A percentile compares a stretch with the other conserved stretches of the same genome.
Conservation (phyloP, 2,329 filamentous ascomycete genomes). For the Clarireedia monteithiana region DNA sequence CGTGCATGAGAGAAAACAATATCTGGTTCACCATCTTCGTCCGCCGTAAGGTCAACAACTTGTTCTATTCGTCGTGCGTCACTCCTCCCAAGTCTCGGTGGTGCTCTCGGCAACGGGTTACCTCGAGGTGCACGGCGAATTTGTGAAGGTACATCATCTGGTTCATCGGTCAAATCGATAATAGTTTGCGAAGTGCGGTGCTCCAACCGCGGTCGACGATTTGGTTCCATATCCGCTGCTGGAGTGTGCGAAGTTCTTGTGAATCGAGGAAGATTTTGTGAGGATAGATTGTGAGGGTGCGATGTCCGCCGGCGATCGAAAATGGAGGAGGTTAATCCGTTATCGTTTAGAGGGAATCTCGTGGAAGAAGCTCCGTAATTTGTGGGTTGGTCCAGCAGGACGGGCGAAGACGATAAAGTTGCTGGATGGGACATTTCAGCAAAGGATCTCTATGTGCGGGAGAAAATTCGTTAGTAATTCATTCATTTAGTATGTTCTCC, state of each 20-base stretch:
- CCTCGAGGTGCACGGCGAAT: conserved; percentile 1
- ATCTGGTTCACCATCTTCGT: conserved; percentile 33
- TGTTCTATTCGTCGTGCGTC: conserved; percentile 19
- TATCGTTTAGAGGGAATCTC: conserved; percentile 10
- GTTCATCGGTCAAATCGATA: conserved; percentile 29
- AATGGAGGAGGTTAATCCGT: conserved; percentile 8
- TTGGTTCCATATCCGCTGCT: conserved; percentile 20
- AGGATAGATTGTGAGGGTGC: conserved; percentile 22
- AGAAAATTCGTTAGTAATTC: conserved; percentile 6
- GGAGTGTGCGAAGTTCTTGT: background rate
- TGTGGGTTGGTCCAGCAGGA: conserved; percentile 16
- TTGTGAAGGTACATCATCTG: conserved; percentile 17
- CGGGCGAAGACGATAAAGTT: conserved; percentile 23
- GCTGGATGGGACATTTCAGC: conserved; percentile 24
- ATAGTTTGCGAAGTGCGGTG: conserved; percentile 24
- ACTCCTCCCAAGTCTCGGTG: conserved; percentile 21
- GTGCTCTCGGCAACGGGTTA: conserved; percentile 14
- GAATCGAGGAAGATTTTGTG: background rate
- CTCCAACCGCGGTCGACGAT: conserved; percentile 17
- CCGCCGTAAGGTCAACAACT: conserved; percentile 45
- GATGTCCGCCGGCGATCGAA: conserved; percentile 20
- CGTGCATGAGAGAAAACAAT: conserved; percentile 8
- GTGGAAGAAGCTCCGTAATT: conserved; percentile 6
- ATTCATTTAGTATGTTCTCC: background rate
- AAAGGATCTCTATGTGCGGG: conserved; percentile 22